Conservation (phyloP, 2,329 filamentous ascomycete species). For the Arthrocladium fulminans region DNA sequence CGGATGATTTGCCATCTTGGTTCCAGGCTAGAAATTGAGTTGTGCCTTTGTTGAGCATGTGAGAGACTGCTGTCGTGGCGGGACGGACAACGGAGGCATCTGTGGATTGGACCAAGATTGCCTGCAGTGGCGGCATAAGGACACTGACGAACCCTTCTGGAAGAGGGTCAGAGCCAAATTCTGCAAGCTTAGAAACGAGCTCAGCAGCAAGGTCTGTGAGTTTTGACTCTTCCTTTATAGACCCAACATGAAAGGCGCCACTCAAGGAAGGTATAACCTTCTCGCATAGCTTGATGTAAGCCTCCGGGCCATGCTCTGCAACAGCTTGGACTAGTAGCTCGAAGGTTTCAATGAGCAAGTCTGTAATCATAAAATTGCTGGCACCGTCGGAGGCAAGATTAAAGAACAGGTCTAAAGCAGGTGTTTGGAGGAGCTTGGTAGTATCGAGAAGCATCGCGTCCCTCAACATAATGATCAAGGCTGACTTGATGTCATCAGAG, state of each 20-base stretch:
- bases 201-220: slow-evolving; percentile 82
- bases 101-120: slow-evolving; percentile 69
- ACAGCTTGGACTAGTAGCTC: slow-evolving; percentile 62
- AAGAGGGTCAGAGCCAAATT: slow-evolving; percentile 75
- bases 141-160: slow-evolving; percentile 77
- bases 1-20: slow-evolving; percentile 65
- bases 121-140: slow-evolving; percentile 77
- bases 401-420: slow-evolving; percentile 73
- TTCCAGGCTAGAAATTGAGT: slow-evolving; percentile 87
- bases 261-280: slow-evolving; percentile 83
- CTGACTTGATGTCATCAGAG: slow-evolving; percentile 84
- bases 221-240: slow-evolving; percentile 73
- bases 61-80: slow-evolving; percentile 76
- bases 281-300: slow-evolving; percentile 68
- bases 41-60: slow-evolving; percentile 81
- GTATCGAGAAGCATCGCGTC: slow-evolving; percentile 75
- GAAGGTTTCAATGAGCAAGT: slow-evolving; percentile 81
- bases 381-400: slow-evolving; percentile 80
- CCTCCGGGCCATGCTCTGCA: slow-evolving; percentile 50
- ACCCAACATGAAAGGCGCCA: slow-evolving; percentile 80
- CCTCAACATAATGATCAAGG: slow-evolving; percentile 75
- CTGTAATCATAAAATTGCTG: slow-evolving; percentile 80
- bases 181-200: slow-evolving; percentile 67
- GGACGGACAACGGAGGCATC: slow-evolving; percentile 84
- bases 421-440: slow-evolving; percentile 60